These are phyloP conservation scores for Candida golubevii DNA, from an alignment of 805 yeast genomes.

Conservation along the genomic window DNA sequence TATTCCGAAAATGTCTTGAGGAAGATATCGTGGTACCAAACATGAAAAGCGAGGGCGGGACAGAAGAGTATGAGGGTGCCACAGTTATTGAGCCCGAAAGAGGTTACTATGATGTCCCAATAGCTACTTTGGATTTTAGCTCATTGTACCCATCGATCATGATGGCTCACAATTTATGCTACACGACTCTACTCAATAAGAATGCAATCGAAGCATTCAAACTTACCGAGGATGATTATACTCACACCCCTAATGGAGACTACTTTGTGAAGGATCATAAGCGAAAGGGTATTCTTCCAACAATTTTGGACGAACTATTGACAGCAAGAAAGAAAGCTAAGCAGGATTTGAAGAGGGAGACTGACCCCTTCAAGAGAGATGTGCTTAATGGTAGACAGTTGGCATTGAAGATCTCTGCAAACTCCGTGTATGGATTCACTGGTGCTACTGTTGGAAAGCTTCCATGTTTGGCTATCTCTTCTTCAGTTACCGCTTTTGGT, in stretches of 20 bases:
- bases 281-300: conserved; percentile 86
- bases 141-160: conserved; percentile 92
- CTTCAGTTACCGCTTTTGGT: conserved; percentile 93
- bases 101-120: conserved; percentile 95
- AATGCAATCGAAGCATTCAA: conserved; percentile 61
- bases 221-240: conserved; percentile 71
- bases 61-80: conserved; percentile 98
- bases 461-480: conserved; percentile 94
- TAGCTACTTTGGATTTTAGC: conserved; percentile 96
- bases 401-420: conserved; percentile 94
- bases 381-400: conserved; percentile 96
- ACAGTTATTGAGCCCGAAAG: conserved; percentile 95
- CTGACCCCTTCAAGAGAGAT: conserved; percentile 89
- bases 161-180: conserved; percentile 90
- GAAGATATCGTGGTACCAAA: conserved; percentile 89
- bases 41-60: conserved; percentile 71
- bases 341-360: conserved; percentile 83
- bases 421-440: conserved; percentile 97
- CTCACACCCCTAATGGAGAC: conserved; percentile 88
- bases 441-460: conserved; percentile 98
- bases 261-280: conserved; percentile 67
- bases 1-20: conserved; percentile 86
- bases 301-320: conserved; percentile 82
- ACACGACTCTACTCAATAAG: conserved; percentile 77
- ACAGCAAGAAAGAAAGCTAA: conserved; percentile 93